Percentiles rank a stretch among this genome's conserved stretches.
phyloP scores from a whole-genome alignment of 2,329 filamentous ascomycete genomes.

The Diaporthe aspalathi region DNA sequence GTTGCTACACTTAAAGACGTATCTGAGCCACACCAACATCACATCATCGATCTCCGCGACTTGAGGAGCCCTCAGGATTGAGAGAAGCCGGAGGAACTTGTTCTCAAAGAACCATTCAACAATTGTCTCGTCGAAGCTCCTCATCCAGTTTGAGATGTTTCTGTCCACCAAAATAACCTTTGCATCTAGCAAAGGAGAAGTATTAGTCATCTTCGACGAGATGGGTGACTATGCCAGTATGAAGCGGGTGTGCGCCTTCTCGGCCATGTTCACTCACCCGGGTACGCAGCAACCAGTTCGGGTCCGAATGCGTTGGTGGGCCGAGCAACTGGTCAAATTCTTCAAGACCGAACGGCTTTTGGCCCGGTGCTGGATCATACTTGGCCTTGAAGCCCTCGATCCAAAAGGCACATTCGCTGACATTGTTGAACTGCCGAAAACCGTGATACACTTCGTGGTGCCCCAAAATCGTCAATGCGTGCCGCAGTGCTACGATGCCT shows the following conservation, averaged over 20 bases:
- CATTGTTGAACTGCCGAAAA: slow-evolving; percentile 14
- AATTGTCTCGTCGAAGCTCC: slow-evolving; percentile 50
- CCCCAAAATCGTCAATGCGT: neutral
- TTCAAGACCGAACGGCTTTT: slow-evolving; percentile 44
- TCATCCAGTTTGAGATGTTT: slow-evolving; percentile 51
- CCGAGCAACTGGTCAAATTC: slow-evolving; percentile 48
- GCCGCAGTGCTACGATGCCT: slow-evolving; percentile 5
- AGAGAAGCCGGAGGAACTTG: slow-evolving; percentile 42
- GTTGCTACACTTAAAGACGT: slow-evolving; percentile 45
- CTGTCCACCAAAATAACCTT: slow-evolving; percentile 54
- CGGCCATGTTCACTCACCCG: neutral
- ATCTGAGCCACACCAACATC: slow-evolving; percentile 46
- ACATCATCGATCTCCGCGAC: slow-evolving; percentile 27
- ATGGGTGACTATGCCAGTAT: neutral
- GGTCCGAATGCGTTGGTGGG: slow-evolving; percentile 53
- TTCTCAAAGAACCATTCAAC: slow-evolving; percentile 38
- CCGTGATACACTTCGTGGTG: slow-evolving; percentile 10
- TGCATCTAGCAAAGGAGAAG: slow-evolving; percentile 49
- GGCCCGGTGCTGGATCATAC: slow-evolving; percentile 38
- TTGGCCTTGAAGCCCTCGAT: slow-evolving; percentile 46
- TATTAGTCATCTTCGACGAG: neutral
- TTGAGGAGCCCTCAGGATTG: neutral
- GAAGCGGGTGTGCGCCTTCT: rapidly evolving
- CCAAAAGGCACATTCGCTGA: slow-evolving; percentile 42
- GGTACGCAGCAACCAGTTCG: slow-evolving; percentile 59